phyloP scores from a whole-genome alignment of 768 basidiomycete species.

The Rhodosporidiobolus sp. region DNA sequence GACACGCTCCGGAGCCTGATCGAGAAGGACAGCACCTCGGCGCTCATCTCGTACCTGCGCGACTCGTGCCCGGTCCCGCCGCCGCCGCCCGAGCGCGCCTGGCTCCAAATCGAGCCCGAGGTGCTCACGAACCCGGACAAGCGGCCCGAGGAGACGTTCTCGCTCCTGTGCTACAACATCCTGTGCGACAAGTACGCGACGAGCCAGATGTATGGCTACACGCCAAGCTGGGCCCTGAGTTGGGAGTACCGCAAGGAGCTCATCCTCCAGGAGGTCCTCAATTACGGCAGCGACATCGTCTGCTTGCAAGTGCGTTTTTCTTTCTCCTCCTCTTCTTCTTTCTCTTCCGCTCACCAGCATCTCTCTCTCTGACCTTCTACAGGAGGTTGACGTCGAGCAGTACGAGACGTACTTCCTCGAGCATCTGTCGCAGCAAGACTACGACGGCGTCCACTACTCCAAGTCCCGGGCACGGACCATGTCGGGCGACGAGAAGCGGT shows the following conservation, averaged over 20 bases:
- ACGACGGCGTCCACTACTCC: constrained; percentile 86
- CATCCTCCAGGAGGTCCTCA: constrained; percentile 77
- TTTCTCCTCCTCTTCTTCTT: background rate
- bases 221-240: constrained; percentile 90
- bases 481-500: constrained; percentile 75
- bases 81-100: constrained; percentile 73
- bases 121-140: constrained; percentile 52
- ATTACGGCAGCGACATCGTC: constrained; percentile 78
- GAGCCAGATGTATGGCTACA: constrained; percentile 86
- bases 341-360: background rate
- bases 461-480: constrained; percentile 92
- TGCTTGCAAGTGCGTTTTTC: constrained; percentile 64
- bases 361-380: constrained; percentile 6
- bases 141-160: constrained; percentile 69
- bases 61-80: constrained; percentile 82
- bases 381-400: constrained; percentile 84
- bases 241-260: constrained; percentile 91
- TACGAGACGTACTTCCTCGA: constrained; percentile 87
- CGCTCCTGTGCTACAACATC: constrained; percentile 85
- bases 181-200: constrained; percentile 89
- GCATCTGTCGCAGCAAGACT: constrained; percentile 68
- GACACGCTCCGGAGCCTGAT: constrained; percentile 69
- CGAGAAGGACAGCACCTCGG: constrained; percentile 90
- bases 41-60: constrained; percentile 83
- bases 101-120: constrained; percentile 52